A percentile compares a stretch with the other conserved stretches of the same genome.
These are phyloP conservation scores for Pythium utonaiense DNA, from an alignment of 352 stramenopile genomes.

Conservation along the genomic window DNA sequence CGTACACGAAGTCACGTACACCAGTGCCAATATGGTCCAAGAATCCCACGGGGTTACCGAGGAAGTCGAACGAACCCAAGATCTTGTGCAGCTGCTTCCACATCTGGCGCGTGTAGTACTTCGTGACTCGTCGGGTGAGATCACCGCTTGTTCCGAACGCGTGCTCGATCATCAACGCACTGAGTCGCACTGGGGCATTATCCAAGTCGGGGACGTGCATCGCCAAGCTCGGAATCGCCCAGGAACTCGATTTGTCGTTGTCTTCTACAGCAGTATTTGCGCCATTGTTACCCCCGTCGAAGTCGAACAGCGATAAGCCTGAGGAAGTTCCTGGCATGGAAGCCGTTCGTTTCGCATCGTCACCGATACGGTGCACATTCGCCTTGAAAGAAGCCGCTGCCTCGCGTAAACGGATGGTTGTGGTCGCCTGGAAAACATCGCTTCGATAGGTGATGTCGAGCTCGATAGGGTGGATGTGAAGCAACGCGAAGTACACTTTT, in stretches of 20 bases:
- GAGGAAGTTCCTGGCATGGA: constrained; percentile 29
- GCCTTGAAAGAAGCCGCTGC: constrained; percentile 31
- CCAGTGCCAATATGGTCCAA: constrained; percentile 94
- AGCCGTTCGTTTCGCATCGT: constrained; percentile 38
- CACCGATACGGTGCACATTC: constrained; percentile 12
- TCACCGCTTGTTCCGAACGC: constrained; percentile 87
- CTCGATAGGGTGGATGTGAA: constrained; percentile 87
- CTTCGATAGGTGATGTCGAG: constrained; percentile 88
- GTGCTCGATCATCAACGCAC: constrained; percentile 87
- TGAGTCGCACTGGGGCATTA: constrained; percentile 83
- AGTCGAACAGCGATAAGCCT: constrained; percentile 27
- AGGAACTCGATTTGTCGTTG: constrained; percentile 48
- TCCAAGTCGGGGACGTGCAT: constrained; percentile 89
- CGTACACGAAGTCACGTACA: constrained; percentile 96
- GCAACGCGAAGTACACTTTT: constrained; percentile 86
- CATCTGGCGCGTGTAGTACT: constrained; percentile 87
- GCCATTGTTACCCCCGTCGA: constrained; percentile 14
- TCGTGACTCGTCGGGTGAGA: constrained; percentile 76
- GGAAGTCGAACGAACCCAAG: constrained; percentile 85
- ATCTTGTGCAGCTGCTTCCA: constrained; percentile 90
- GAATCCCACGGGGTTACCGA: constrained; percentile 86
- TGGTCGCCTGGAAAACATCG: constrained; percentile 76
- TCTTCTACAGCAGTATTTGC: constrained; percentile 27
- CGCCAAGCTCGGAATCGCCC: constrained; percentile 81
- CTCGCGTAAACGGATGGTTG: constrained; percentile 57